Evolutionary conservation across 306 rosid species (phyloP).

Genomic region (Pyrus bretschneideri): DNA sequence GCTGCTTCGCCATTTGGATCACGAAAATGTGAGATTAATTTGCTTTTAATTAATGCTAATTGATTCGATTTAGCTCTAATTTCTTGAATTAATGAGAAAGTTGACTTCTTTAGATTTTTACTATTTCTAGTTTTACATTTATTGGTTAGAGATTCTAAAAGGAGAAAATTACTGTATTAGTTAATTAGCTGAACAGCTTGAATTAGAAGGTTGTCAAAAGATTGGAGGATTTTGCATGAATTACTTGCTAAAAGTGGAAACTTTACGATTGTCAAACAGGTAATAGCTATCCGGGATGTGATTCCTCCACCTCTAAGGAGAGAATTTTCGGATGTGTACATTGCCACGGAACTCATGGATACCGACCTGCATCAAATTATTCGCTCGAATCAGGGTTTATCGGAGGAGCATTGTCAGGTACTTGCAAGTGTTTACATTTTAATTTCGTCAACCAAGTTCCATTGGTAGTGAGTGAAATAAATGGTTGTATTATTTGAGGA

Average conservation of each 20-base stretch:
- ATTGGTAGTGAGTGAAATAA: neutral
- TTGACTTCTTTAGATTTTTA: neutral
- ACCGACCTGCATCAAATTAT: conserved; percentile 97
- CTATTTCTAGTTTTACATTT: neutral
- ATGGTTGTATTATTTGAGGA: neutral
- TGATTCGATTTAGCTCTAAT: neutral
- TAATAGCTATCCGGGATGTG: conserved; percentile 74
- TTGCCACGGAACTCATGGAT: conserved; percentile 79
- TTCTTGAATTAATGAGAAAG: neutral
- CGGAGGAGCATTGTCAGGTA: conserved; percentile 97
- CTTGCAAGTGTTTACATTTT: neutral
- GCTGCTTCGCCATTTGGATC: conserved; percentile 94
- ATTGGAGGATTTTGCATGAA: neutral
- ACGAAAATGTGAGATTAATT: conserved; percentile 71
- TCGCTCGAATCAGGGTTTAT: conserved; percentile 79
- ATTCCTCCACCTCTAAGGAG: conserved; percentile 89
- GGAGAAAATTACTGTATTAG: neutral
- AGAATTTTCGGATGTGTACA: conserved; percentile 85
- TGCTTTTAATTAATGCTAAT: neutral
- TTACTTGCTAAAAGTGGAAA: conserved; percentile 4
- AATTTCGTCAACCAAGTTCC: neutral
- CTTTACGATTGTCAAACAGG: conserved; percentile 44
- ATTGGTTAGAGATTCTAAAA: neutral
- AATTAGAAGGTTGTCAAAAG: neutral
- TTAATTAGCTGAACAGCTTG: neutral